Evolutionary conservation across 495 filamentous ascomycete genomes (phyloP), one percentile per base, ranked within the genome.

Genomic region (Aspergillus bertholletiae): DNA sequence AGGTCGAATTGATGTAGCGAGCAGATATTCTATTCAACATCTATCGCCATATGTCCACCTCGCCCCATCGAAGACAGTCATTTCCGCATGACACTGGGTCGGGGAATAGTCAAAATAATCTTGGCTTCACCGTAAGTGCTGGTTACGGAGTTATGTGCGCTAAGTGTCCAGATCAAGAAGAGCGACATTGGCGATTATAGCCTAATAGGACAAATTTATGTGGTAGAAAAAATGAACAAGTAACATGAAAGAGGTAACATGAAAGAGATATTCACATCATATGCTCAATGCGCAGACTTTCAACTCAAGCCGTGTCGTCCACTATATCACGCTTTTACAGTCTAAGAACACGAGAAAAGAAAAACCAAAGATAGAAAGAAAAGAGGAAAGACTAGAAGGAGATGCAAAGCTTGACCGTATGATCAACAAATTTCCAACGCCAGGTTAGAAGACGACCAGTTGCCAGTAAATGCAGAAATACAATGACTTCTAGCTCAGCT

Each of bases 241-340:
- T 62, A n/a, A n/a, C n/a, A n/a, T n/a, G n/a, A n/a, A n/a, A 70
- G 56, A 54, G 51, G 58, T 61, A 62, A 61, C 50, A 63, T 56
- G 49, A 60, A 62, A 59, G 60, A 64, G 49, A 70, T 63, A 68
- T 68, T 69, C 67, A 69, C 68, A 66, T 60, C 65, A 65, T 67
- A 73, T 76, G 71, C 73, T 74, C 68, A 73, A 72, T 72, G 70
- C 71, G 73, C 57, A 63, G 67, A 66, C 51, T 57, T 55, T 54
- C 45, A 57, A 57, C 54, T 62, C 62, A 54, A 55, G 55, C 64
- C 56, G 53, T 66, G 65, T 66, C 58, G 63, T 64, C 53, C 56
- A 60, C 62, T 54, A 27, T 52, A 50, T 62, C 55, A 30, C 46
- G 49, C 55, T 46, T 35, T 28, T 20, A 37, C n/a, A 9, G 11